Evolutionary conservation across 2,329 filamentous ascomycete species (phyloP).

Genomic region (Graphium sp.): DNA sequence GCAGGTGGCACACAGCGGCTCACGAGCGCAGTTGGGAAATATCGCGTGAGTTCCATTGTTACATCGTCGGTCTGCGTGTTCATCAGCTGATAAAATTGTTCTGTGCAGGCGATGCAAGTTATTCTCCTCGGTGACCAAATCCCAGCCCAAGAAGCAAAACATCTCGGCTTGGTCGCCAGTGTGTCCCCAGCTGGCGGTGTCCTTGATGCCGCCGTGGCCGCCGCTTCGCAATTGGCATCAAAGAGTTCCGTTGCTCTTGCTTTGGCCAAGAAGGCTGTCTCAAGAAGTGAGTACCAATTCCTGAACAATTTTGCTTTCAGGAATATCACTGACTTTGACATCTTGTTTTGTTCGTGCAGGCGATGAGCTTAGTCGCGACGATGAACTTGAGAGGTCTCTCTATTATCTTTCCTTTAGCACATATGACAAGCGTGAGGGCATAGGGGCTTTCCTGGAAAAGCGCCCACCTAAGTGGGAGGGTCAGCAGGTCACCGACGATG

Average conservation of each 20-base stretch:
- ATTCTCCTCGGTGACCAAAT: conserved; percentile 5
- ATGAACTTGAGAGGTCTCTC: conserved; percentile 15
- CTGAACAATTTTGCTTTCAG: neutral
- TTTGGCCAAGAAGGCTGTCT: conserved; percentile 2
- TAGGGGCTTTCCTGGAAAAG: conserved; percentile 14
- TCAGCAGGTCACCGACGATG: no score
- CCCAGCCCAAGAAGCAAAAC: conserved; percentile 3
- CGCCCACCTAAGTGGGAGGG: conserved; percentile 1
- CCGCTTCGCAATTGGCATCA: neutral
- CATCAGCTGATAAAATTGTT: neutral
- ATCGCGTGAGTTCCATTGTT: conserved; percentile 15
- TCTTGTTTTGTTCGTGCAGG: conserved; percentile 5
- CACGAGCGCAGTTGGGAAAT: conserved; percentile 21
- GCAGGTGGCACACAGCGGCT: conserved; percentile 22
- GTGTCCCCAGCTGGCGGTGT: conserved; percentile 3
- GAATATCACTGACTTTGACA: neutral
- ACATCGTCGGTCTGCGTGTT: no score
- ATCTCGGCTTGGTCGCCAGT: conserved; percentile 3
- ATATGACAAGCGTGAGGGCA: conserved; percentile 13
- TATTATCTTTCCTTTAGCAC: conserved; percentile 18
- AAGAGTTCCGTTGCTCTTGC: conserved; percentile 1
- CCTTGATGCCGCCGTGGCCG: conserved; percentile 1
- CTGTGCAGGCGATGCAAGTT: conserved; percentile 7
- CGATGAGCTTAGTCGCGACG: conserved; percentile 12
- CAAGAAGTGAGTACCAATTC: neutral